Percentiles rank a stretch among this genome's conserved stretches.
phyloP scores from a whole-genome alignment of 2,329 filamentous ascomycete species.

The Hymenoscyphus fructigenus region DNA sequence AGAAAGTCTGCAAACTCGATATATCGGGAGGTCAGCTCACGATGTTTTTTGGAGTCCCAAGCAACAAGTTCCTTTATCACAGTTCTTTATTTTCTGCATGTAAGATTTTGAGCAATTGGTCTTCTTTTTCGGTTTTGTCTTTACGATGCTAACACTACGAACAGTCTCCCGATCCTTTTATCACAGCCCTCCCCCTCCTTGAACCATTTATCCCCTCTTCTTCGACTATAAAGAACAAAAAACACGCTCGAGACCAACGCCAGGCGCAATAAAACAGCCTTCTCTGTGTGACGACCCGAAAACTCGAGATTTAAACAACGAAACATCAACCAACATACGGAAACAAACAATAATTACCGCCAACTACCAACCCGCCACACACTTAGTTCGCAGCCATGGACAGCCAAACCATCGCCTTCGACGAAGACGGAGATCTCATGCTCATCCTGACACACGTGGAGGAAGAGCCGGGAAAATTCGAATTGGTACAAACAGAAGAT shows the following conservation, averaged over 20 bases:
- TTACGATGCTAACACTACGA: neutral
- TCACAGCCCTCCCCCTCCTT: conserved; percentile 1
- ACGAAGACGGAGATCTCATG: conserved; percentile 7
- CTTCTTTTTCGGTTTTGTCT: neutral
- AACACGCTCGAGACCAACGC: neutral
- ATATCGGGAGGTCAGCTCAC: neutral
- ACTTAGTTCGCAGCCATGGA: neutral
- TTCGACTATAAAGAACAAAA: neutral
- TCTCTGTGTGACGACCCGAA: neutral
- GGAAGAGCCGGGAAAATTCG: neutral
- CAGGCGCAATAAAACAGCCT: neutral
- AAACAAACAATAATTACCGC: neutral
- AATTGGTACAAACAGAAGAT: neutral
- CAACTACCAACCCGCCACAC: neutral
- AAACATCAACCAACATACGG: neutral
- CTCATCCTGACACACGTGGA: conserved; percentile 3
- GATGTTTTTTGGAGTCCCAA: neutral
- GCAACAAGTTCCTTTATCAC: neutral
- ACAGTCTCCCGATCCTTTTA: neutral
- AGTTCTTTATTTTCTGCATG: neutral
- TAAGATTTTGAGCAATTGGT: neutral
- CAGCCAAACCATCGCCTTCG: conserved; percentile 5
- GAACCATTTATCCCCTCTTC: neutral
- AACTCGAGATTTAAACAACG: neutral
- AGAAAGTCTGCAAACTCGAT: neutral